Conservation (phyloP, 2,329 filamentous ascomycete genomes). For the Aureobasidium sp. region DNA sequence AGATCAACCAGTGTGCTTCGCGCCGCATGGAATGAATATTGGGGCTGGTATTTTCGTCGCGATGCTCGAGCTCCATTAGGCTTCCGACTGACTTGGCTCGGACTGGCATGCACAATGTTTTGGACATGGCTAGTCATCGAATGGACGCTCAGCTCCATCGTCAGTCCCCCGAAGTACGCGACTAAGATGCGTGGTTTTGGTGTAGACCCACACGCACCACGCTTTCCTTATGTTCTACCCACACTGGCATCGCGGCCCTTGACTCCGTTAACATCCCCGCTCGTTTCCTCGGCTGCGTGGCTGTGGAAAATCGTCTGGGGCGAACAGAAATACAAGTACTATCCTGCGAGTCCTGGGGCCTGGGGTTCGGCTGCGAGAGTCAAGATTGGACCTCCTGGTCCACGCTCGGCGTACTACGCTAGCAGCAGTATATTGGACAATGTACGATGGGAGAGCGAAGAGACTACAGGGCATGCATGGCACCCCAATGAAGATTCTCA, state of each 20-base stretch:
- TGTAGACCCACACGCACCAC: constrained; percentile 45
- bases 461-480: not conserved
- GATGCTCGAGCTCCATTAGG: constrained; percentile 17
- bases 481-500: not conserved
- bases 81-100: constrained; percentile 34
- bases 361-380: constrained; percentile 8
- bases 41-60: constrained; percentile 25
- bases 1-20: constrained; percentile 23
- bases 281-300: constrained; percentile 1
- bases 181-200: constrained; percentile 44
- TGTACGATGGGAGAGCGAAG: not conserved
- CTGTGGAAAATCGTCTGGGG: not conserved
- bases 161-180: constrained; percentile 46
- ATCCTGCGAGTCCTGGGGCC: not conserved
- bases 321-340: not conserved
- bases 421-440: not conserved
- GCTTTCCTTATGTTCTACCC: constrained; percentile 49
- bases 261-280: constrained; percentile 30
- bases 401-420: not conserved
- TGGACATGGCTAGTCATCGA: constrained; percentile 14
- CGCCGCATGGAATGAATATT: constrained; percentile 26
- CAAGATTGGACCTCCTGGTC: not conserved
- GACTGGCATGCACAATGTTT: constrained; percentile 33
- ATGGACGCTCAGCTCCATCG: constrained; percentile 31
- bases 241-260: constrained; percentile 45